These are phyloP conservation scores for Amylostereum chailletii DNA, from an alignment of 1,284 basidiomycete genomes.

Conservation along the genomic window DNA sequence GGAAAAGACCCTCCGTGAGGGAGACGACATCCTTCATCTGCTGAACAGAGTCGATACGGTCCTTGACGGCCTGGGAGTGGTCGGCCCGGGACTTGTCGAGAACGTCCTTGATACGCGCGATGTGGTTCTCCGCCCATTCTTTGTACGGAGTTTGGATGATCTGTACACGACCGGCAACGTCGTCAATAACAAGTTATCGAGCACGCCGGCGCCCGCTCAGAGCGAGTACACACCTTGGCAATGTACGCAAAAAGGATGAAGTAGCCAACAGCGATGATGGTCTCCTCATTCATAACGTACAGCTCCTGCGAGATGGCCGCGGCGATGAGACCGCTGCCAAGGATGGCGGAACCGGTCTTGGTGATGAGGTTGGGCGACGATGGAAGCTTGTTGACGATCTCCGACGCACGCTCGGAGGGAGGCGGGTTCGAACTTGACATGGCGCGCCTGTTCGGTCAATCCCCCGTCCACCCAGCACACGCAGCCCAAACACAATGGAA, in stretches of 20 bases:
- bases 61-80: constrained; percentile 91
- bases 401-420: constrained; percentile 85
- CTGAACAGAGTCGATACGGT: constrained; percentile 84
- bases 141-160: constrained; percentile 73
- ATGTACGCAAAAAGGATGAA: constrained; percentile 84
- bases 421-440: constrained; percentile 57
- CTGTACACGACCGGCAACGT: constrained; percentile 10
- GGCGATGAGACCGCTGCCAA: constrained; percentile 86
- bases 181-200: no score
- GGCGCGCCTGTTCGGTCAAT: constrained; percentile 39
- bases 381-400: constrained; percentile 89
- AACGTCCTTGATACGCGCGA: constrained; percentile 76
- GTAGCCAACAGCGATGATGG: constrained; percentile 76
- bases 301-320: constrained; percentile 96
- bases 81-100: constrained; percentile 79
- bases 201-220: neutral
- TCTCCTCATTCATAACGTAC: constrained; percentile 96
- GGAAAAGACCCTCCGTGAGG: constrained; percentile 84
- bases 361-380: constrained; percentile 85
- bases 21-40: constrained; percentile 90
- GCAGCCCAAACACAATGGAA: neutral
- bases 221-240: constrained; percentile 54
- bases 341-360: constrained; percentile 89
- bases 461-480: neutral
- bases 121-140: constrained; percentile 87